phyloP scores from a whole-genome alignment of 2,329 filamentous ascomycete genomes.

The Chaetomium strumarium region DNA sequence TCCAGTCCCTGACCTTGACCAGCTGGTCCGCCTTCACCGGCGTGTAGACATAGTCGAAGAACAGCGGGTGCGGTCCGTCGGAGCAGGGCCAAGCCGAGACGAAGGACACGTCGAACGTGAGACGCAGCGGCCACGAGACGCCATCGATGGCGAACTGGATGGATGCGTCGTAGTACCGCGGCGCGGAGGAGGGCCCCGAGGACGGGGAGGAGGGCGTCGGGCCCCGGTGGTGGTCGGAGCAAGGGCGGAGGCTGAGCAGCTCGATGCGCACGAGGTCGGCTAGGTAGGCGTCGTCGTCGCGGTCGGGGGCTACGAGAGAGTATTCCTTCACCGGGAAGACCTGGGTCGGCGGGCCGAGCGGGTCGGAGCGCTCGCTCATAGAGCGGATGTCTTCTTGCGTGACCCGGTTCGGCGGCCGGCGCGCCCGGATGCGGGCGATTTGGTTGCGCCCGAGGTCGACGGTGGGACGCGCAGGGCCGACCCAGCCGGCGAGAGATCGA shows the following conservation, averaged over 20 bases:
- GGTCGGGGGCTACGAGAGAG: slow-evolving; percentile 51
- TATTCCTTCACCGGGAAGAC: slow-evolving; percentile 64
- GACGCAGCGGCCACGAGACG: slow-evolving; percentile 55
- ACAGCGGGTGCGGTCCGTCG: slow-evolving; percentile 61
- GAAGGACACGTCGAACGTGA: slow-evolving; percentile 61
- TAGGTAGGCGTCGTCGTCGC: slow-evolving; percentile 41
- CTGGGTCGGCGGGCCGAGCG: slow-evolving; percentile 58
- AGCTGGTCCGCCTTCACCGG: slow-evolving; percentile 58
- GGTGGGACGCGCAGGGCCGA: slow-evolving; percentile 65
- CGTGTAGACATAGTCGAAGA: slow-evolving; percentile 63
- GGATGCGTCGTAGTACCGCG: slow-evolving; percentile 52
- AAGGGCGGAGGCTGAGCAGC: slow-evolving; percentile 53
- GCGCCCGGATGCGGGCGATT: slow-evolving; percentile 62
- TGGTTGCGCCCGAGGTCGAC: slow-evolving; percentile 61
- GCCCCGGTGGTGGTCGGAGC: slow-evolving; percentile 17
- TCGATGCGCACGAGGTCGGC: slow-evolving; percentile 65
- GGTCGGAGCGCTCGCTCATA: slow-evolving; percentile 63
- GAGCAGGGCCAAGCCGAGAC: slow-evolving; percentile 60
- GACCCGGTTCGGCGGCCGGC: slow-evolving; percentile 49
- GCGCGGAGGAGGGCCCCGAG: slow-evolving; percentile 21
- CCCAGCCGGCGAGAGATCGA: slow-evolving; percentile 64
- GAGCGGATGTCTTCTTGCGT: slow-evolving; percentile 54
- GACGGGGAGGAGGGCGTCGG: slow-evolving; percentile 29
- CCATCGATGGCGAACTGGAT: slow-evolving; percentile 60
- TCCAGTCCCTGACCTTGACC: slow-evolving; percentile 61